Conservation (phyloP, 345 rosid species). For the Eutrema heterophyllum region DNA sequence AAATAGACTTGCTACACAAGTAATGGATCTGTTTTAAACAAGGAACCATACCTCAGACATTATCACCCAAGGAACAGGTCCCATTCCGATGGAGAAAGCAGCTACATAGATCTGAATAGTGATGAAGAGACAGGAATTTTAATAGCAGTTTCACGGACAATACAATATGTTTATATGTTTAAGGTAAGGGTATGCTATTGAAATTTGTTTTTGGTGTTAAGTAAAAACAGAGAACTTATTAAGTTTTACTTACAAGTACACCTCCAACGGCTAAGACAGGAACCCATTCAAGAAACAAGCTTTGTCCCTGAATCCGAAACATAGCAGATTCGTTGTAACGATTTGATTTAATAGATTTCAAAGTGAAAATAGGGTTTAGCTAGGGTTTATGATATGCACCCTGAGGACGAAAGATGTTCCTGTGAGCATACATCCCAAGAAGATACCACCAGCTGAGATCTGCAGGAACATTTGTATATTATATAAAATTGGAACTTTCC, state of each 20-base stretch:
- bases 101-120: slow-evolving; percentile 54
- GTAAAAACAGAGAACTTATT: not conserved
- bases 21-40: not conserved
- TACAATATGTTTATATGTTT: not conserved
- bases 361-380: not conserved
- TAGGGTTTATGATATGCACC: slow-evolving; percentile 34
- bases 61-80: slow-evolving; percentile 96
- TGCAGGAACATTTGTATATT: slow-evolving; percentile 10
- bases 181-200: not conserved
- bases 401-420: slow-evolving; percentile 73
- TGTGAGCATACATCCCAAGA: slow-evolving; percentile 69
- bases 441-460: slow-evolving; percentile 75
- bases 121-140: not conserved
- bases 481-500: not conserved
- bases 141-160: not conserved
- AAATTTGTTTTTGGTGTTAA: not conserved
- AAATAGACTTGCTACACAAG: not conserved
- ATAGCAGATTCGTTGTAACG: not conserved
- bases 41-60: slow-evolving; percentile 77
- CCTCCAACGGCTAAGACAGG: slow-evolving; percentile 69
- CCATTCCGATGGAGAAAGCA: slow-evolving; percentile 79
- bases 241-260: slow-evolving; percentile 51
- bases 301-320: slow-evolving; percentile 42
- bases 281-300: slow-evolving; percentile 54
- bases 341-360: not conserved